Percentiles rank a stretch among this genome's conserved stretches.
phyloP scores from a whole-genome alignment of 768 basidiomycete genomes.

The button mushroom (Agaricus bisporus) region DNA sequence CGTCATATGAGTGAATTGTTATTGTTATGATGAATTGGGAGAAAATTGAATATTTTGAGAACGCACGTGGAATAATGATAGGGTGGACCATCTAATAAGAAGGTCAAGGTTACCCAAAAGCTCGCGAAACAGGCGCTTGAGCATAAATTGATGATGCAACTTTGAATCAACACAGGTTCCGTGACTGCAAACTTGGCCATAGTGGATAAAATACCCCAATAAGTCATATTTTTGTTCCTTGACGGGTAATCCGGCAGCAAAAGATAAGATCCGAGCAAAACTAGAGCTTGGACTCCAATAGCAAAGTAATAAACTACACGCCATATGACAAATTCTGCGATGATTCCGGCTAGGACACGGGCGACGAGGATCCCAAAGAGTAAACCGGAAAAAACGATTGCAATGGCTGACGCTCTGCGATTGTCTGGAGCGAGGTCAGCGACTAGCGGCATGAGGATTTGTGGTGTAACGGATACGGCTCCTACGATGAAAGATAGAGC shows the following conservation, averaged over 20 bases:
- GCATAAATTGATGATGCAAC: conserved; percentile 52
- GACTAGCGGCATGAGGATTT: conserved; percentile 72
- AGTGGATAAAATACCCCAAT: conserved; percentile 61
- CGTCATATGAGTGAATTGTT: not conserved
- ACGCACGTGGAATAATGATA: conserved; percentile 72
- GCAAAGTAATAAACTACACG: conserved; percentile 74
- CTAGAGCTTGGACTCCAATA: conserved; percentile 59
- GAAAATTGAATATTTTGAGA: not conserved
- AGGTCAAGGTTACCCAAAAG: conserved; percentile 76
- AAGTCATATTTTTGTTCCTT: conserved; percentile 60
- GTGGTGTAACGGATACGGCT: conserved; percentile 62
- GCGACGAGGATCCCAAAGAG: conserved; percentile 71
- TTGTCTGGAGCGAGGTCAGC: conserved; percentile 78
- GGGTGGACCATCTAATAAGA: conserved; percentile 70
- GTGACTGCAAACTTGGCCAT: conserved; percentile 76
- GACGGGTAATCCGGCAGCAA: conserved; percentile 81
- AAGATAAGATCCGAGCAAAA: conserved; percentile 54
- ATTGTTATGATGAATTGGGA: not conserved
- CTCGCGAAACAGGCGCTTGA: conserved; percentile 54
- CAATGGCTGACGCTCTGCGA: conserved; percentile 67
- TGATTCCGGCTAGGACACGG: conserved; percentile 68
- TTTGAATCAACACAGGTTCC: conserved; percentile 74
- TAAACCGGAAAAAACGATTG: conserved; percentile 64
- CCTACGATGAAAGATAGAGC: conserved; percentile 68
- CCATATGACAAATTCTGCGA: conserved; percentile 69